phyloP scores from a whole-genome alignment of 2,329 filamentous ascomycete genomes.

The Aspergillus sp. region DNA sequence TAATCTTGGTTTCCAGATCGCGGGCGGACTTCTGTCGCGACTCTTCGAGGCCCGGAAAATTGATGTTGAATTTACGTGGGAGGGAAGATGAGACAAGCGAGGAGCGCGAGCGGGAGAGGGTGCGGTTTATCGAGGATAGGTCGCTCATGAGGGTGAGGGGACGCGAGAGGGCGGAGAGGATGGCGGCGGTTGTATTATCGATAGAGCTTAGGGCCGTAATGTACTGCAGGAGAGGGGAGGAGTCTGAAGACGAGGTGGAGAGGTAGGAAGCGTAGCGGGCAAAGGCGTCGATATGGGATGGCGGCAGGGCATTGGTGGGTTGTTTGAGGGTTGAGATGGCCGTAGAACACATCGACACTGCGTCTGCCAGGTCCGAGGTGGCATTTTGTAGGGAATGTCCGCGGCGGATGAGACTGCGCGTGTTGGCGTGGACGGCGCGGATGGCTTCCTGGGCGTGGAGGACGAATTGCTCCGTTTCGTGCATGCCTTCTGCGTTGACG shows the following conservation, averaged over 20 bases:
- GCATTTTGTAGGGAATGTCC: slow-evolving; percentile 65
- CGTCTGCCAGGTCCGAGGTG: slow-evolving; percentile 41
- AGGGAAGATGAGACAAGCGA: slow-evolving; percentile 57
- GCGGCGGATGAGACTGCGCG: slow-evolving; percentile 70
- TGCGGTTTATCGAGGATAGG: slow-evolving; percentile 65
- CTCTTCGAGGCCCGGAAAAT: slow-evolving; percentile 61
- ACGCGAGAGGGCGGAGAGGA: slow-evolving; percentile 68
- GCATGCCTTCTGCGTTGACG: slow-evolving; percentile 59
- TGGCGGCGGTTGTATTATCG: slow-evolving; percentile 74
- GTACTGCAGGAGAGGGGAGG: slow-evolving; percentile 63
- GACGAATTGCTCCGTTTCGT: slow-evolving; percentile 88
- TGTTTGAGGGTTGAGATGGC: slow-evolving; percentile 44
- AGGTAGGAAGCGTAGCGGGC: slow-evolving; percentile 59
- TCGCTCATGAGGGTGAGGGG: slow-evolving; percentile 69
- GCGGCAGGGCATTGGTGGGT: slow-evolving; percentile 56
- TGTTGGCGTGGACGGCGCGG: slow-evolving; percentile 72
- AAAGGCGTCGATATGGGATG: slow-evolving; percentile 60
- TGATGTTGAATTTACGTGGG: slow-evolving; percentile 40
- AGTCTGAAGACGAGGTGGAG: slow-evolving; percentile 55
- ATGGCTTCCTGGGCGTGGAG: slow-evolving; percentile 86
- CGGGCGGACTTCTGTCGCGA: slow-evolving; percentile 72
- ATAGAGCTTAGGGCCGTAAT: slow-evolving; percentile 70
- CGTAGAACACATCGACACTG: slow-evolving; percentile 35
- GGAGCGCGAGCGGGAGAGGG: slow-evolving; percentile 68
- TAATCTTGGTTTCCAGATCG: slow-evolving; percentile 74